Conservation (phyloP, 768 basidiomycete genomes). For the Mycena polygramma region DNA sequence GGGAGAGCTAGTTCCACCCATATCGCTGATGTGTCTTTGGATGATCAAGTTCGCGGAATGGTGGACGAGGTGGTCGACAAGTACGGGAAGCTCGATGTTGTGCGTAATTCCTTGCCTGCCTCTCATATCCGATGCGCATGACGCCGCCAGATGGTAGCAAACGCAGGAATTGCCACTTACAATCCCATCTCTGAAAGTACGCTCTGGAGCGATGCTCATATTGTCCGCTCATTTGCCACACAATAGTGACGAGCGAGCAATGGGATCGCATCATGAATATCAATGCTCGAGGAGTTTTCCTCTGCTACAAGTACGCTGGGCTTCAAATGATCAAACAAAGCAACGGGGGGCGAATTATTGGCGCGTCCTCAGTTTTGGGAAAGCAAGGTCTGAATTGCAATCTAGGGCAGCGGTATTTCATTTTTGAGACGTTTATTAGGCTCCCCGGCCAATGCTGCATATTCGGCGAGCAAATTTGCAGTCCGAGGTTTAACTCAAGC, state of each 20-base stretch:
- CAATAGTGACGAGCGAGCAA: conserved; percentile 36
- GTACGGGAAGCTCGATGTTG: conserved; percentile 48
- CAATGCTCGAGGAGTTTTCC: conserved; percentile 50
- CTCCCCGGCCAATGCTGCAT: conserved; percentile 36
- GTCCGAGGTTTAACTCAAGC: conserved; percentile 32
- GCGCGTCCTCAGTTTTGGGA: conserved; percentile 38
- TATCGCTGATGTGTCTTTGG: conserved; percentile 49
- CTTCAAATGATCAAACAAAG: conserved; percentile 55
- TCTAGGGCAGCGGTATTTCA: background rate
- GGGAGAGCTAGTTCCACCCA: conserved; percentile 30
- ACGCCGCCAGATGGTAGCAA: conserved; percentile 42
- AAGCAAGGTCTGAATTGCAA: conserved; percentile 27
- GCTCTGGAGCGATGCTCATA: background rate
- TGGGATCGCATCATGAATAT: conserved; percentile 45
- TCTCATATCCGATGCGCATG: conserved; percentile 35
- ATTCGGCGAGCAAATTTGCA: conserved; percentile 48
- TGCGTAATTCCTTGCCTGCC: conserved; percentile 17
- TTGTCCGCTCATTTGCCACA: background rate
- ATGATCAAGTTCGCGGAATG: conserved; percentile 52
- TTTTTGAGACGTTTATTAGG: conserved; percentile 14
- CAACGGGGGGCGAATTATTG: conserved; percentile 54
- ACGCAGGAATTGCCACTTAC: conserved; percentile 40
- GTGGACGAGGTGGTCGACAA: conserved; percentile 42
- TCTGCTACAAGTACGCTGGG: conserved; percentile 57
- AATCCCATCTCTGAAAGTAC: background rate